Evolutionary conservation across 2,329 filamentous ascomycete species (phyloP), one percentile per base, ranked within the genome.

Genomic region (Penicillium palitans): DNA sequence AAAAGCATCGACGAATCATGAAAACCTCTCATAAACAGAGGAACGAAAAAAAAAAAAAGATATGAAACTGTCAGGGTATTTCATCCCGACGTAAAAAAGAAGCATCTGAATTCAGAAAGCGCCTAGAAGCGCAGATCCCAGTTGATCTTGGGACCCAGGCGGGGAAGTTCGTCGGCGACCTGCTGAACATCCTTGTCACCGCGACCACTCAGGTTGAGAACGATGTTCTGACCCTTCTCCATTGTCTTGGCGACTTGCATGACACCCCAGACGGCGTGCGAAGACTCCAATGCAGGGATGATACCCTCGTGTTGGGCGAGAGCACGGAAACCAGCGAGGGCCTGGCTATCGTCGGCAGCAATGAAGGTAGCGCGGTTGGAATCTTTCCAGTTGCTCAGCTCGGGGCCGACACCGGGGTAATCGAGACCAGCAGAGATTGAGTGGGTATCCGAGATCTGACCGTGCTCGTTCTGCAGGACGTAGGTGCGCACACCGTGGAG

Each of bases 161-260:
- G 90, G 19, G 93, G 93, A 72, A 99, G 79, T 78, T 96, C 91
- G 72, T 99, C 95, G 0, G 95, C 95, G 52, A 99, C 93, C 70
- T 91, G 96, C 84, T 99, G 93, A 59, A 99, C 95, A 72, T 99
- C 95, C 86, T 99, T 99, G 78, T 99, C 95, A 62, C 95, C 95
- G 67, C 95, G 83, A 9, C 95, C 95, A 72, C 90, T 96, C 39
- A 99, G 76, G 78, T 93, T 98, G 62, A 99, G 93, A 59, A 99
- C 93, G 29, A 99, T 80, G 71, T 98, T 92, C 78, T 97, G 80
- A 52, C 85, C 92, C 80, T 92, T 90, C 66, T 84, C 83, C 91
- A 97, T 93, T 58, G 88, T 91, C 86, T 96, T 97, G 61, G 93
- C 93, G 59, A 98, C 79, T 79, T 98, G 86, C 58, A 98, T 80